Evolutionary conservation across 139 green algal genomes (phyloP), one percentile per base, ranked within the genome.

Genomic region (Haematococcus sp.): DNA sequence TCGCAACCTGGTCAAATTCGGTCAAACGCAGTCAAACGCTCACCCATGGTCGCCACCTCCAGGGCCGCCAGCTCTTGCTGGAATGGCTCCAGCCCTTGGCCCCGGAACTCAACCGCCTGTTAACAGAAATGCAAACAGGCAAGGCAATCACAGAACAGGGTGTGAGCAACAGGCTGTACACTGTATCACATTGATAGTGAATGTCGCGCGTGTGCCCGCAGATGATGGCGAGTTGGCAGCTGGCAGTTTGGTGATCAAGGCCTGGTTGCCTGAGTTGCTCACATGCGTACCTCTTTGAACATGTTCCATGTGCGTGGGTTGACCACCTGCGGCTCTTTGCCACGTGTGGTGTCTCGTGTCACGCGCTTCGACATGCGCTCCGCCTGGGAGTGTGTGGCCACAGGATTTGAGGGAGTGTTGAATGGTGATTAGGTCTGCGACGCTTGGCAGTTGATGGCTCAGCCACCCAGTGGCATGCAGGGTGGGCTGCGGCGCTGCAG

Each of bases 261-360:
- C 13, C 55, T n/a, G 55, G 55, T 15, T 13, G 17, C 27, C 27
- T 27, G 16, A 65, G 4, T 65, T n/a, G 4, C 16, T 16, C 25
- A 9, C 31, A 15, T 11, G 3, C 64, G 52, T 35, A 71, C 64
- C 64, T 71, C 64, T 9, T 54, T 27, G 40, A 59, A 71, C 64
- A 71, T 71, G 35, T 71, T 71, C 64, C 64, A 71, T 40, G 30
- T 40, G 23, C 58, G 28, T 65, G 58, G 58, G 58, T 65, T 65
- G n/a, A 65, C 58, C 3, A 65, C 58, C 25, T 65, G 23, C 17
- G 58, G n/a, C 28, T 65, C 58, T n/a, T 65, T 65, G 11, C 58
- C 58, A 22, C 30, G 28, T 2, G 25, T 34, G 4, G n/a, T 65
- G n/a, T 65, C 58, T 3, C 25, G 23, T n/a, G 25, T 16, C n/a